These are phyloP conservation scores for Dalbergia cochinchinensis DNA, from an alignment of 306 rosid species.

Conservation along the genomic window DNA sequence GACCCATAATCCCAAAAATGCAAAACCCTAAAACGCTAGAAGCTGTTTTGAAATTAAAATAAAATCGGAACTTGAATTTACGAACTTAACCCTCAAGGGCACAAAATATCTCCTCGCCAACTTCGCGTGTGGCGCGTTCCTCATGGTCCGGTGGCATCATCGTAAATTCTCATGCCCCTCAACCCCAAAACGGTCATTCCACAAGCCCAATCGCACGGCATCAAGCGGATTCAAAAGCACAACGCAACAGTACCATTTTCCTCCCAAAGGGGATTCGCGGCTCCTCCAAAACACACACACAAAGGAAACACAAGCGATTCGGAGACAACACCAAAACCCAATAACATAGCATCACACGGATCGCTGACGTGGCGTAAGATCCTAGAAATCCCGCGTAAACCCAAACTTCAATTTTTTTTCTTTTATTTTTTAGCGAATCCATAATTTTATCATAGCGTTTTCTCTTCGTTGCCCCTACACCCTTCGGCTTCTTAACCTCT, in stretches of 20 bases:
- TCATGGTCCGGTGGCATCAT: conserved; percentile 1
- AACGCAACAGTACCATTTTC: not conserved
- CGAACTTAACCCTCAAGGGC: conserved; percentile 29
- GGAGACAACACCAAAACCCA: not conserved
- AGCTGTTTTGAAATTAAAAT: not conserved
- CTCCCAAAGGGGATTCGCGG: not conserved
- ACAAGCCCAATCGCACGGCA: conserved; percentile 10
- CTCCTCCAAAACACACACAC: conserved; percentile 58
- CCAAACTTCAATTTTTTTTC: conserved; percentile 65
- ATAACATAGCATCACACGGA: conserved; percentile 47
- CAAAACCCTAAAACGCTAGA: not conserved
- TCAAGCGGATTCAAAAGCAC: not conserved
- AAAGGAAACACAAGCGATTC: conserved; percentile 64
- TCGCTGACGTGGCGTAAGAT: conserved; percentile 64
- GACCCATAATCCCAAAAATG: not conserved
- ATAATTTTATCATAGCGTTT: conserved; percentile 43
- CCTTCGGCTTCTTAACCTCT: conserved; percentile 59
- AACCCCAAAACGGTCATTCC: conserved; percentile 51
- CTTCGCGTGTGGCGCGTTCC: conserved; percentile 45
- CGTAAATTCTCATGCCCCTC: not conserved
- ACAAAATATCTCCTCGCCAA: conserved; percentile 36
- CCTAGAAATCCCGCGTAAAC: conserved; percentile 91
- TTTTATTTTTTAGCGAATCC: conserved; percentile 1
- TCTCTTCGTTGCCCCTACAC: conserved; percentile 46
- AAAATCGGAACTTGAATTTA: not conserved